Conservation (phyloP, 352 stramenopile species). For the Phytophthora vignae region DNA sequence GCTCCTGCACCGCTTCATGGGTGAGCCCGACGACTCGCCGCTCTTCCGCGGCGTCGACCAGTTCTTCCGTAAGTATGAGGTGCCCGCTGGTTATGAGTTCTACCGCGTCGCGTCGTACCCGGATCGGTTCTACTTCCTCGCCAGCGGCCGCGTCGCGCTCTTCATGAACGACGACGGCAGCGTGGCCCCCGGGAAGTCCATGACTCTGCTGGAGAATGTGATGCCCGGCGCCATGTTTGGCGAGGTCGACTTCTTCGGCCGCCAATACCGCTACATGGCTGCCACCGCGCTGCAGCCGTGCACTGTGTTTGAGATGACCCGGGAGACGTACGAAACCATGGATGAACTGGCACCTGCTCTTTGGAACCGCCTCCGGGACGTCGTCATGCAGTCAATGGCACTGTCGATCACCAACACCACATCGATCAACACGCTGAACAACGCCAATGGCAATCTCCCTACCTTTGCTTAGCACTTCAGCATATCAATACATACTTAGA, state of each 20-base stretch:
- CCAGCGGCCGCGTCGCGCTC: conserved; percentile 69
- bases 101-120: conserved; percentile 73
- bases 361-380: conserved; percentile 81
- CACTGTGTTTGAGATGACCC: conserved; percentile 78
- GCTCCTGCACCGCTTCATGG: conserved; percentile 83
- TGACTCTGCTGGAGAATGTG: conserved; percentile 74
- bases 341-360: conserved; percentile 58
- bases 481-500: conserved; percentile 31
- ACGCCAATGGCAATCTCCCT: conserved; percentile 27
- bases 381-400: conserved; percentile 87
- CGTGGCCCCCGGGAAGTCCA: conserved; percentile 49
- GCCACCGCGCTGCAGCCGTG: conserved; percentile 56
- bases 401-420: conserved; percentile 80
- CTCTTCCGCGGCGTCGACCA: conserved; percentile 72
- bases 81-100: conserved; percentile 70
- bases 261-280: conserved; percentile 73
- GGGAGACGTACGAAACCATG: conserved; percentile 72
- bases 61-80: conserved; percentile 68
- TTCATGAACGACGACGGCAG: conserved; percentile 83
- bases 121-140: conserved; percentile 82
- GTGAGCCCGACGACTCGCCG: conserved; percentile 69
- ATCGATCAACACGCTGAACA: conserved; percentile 74
- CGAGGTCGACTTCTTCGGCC: conserved; percentile 88
- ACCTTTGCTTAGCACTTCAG: conserved; percentile 18
- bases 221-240: conserved; percentile 86